Evolutionary conservation across 805 yeast species (phyloP).

Genomic region (Suhomyces prunicola): DNA sequence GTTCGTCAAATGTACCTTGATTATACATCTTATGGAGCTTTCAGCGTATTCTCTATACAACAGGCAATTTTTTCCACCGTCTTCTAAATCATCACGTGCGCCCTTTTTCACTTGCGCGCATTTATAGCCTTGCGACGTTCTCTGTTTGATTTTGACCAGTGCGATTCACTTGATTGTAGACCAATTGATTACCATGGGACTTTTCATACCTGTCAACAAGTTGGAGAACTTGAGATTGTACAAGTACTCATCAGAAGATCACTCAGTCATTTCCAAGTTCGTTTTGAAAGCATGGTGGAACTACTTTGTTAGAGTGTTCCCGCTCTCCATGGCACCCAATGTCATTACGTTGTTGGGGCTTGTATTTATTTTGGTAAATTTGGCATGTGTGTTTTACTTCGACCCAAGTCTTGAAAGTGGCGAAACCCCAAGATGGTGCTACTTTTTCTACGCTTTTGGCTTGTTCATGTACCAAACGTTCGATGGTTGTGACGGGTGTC

Average conservation of each 20-base stretch:
- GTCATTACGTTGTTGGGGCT: conserved; percentile 81
- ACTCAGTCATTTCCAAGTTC: conserved; percentile 70
- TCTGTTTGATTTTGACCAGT: background rate
- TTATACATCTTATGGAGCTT: too few relatives aligned
- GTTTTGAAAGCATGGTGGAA: conserved; percentile 82
- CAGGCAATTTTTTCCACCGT: background rate
- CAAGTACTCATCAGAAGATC: conserved; percentile 75
- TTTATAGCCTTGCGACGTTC: background rate
- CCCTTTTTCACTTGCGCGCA: background rate
- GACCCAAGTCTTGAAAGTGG: conserved; percentile 61
- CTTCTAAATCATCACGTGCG: background rate
- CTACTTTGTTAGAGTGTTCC: conserved; percentile 69
- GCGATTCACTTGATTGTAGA: background rate
- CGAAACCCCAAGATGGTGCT: conserved; percentile 71
- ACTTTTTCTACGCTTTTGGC: conserved; percentile 73
- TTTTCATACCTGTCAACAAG: conserved; percentile 54
- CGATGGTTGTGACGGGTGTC: conserved; percentile 95
- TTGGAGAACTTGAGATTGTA: conserved; percentile 54
- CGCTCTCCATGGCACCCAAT: conserved; percentile 89
- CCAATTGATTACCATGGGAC: conserved; percentile 47
- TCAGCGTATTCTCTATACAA: too few relatives aligned
- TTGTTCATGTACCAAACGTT: conserved; percentile 89
- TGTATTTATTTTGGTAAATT: conserved; percentile 62
- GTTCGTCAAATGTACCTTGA: too few relatives aligned
- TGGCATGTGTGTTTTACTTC: conserved; percentile 60